Percentiles rank a stretch among this genome's conserved stretches.
Evolutionary conservation across 257 asterid genomes (phyloP).

Genomic region (Ilex aquifolium): DNA sequence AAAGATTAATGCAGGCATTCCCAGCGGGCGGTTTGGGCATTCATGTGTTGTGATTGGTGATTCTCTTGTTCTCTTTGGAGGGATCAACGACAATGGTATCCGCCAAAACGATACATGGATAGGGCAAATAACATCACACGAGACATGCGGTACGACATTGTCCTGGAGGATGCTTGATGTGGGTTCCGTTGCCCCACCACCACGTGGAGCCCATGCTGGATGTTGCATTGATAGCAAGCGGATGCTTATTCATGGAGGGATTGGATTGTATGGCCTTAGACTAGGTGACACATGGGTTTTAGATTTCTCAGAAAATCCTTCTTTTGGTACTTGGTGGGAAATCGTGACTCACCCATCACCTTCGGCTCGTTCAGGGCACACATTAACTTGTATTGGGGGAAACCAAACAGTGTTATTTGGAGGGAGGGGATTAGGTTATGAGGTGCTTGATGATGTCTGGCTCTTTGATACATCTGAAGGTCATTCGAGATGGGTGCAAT

Average conservation of each 20-base stretch:
- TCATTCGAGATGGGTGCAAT: constrained; percentile 55
- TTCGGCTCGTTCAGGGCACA: constrained; percentile 84
- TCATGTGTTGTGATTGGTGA: constrained; percentile 59
- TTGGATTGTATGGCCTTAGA: constrained; percentile 56
- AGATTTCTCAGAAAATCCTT: constrained; percentile 52
- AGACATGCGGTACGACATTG: constrained; percentile 37
- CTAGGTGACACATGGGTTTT: constrained; percentile 77
- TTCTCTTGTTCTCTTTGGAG: constrained; percentile 73
- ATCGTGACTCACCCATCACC: constrained; percentile 49
- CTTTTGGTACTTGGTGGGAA: constrained; percentile 61
- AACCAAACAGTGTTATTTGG: constrained; percentile 58
- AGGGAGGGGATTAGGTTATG: constrained; percentile 73
- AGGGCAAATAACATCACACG: constrained; percentile 41
- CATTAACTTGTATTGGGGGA: constrained; percentile 58
- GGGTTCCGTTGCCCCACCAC: constrained; percentile 48
- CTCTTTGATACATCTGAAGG: constrained; percentile 43
- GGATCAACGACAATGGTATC: constrained; percentile 70
- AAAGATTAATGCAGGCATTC: constrained; percentile 58
- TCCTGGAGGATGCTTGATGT: constrained; percentile 72
- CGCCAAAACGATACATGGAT: constrained; percentile 80
- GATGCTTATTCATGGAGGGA: constrained; percentile 85
- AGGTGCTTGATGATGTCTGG: constrained; percentile 79
- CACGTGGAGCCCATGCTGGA: constrained; percentile 93
- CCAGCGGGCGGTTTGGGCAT: constrained; percentile 87
- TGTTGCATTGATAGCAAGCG: constrained; percentile 47